These are phyloP conservation scores for Hypomontagnella monticulosa DNA, from an alignment of 495 filamentous ascomycete genomes.

Conservation along the genomic window DNA sequence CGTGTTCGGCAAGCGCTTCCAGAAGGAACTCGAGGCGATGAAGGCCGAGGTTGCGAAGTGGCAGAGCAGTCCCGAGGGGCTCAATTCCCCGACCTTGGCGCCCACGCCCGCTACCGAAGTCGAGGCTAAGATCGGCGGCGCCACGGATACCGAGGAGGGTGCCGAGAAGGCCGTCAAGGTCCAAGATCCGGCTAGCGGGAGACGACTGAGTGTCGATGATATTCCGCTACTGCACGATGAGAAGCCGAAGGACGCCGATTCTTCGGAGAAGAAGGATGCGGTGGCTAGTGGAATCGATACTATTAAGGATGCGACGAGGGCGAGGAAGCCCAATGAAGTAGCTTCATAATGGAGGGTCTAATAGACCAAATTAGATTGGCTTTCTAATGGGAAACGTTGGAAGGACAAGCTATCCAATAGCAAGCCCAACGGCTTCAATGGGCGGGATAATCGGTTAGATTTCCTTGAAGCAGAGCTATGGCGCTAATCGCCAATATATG, in stretches of 20 bases:
- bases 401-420: background rate
- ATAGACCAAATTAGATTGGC: background rate
- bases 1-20: slow-evolving; percentile 93
- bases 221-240: slow-evolving; percentile 66
- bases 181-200: slow-evolving; percentile 39
- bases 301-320: slow-evolving; percentile 53
- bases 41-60: slow-evolving; percentile 90
- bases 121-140: slow-evolving; percentile 18
- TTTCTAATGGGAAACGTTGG: background rate
- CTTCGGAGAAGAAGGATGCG: slow-evolving; percentile 11
- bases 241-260: slow-evolving; percentile 30
- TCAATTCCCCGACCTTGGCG: slow-evolving; percentile 53
- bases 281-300: slow-evolving; percentile 54
- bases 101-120: slow-evolving; percentile 38
- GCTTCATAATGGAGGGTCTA: background rate
- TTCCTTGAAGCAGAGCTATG: slow-evolving; percentile 5
- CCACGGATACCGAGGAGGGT: slow-evolving; percentile 28
- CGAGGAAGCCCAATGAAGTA: slow-evolving; percentile 47
- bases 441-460: background rate
- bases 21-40: slow-evolving; percentile 92
- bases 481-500: background rate
- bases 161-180: slow-evolving; percentile 37
- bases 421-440: background rate
- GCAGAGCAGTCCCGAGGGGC: slow-evolving; percentile 68
- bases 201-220: slow-evolving; percentile 57